Conservation (phyloP, 768 basidiomycete species). For the Phallus indusiatus region DNA sequence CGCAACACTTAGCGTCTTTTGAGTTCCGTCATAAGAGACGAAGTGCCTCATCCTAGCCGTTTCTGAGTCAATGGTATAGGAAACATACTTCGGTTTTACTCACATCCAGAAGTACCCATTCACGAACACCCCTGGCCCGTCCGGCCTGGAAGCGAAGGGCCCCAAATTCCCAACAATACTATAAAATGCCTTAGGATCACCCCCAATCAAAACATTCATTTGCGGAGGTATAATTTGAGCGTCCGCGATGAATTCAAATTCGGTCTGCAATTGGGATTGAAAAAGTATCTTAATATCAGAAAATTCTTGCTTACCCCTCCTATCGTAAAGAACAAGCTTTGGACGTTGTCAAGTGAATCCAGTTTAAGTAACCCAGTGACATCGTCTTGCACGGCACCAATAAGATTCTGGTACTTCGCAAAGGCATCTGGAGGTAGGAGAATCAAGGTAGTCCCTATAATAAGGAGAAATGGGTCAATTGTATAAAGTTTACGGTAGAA, state of each 20-base stretch:
- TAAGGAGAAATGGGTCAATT: neutral
- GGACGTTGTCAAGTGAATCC: constrained; percentile 35
- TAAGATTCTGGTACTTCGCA: constrained; percentile 45
- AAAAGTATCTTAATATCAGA: neutral
- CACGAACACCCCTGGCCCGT: too few relatives aligned
- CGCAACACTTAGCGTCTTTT: too few relatives aligned
- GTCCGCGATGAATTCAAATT: constrained; percentile 42
- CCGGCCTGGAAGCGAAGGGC: too few relatives aligned
- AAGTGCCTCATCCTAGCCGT: too few relatives aligned
- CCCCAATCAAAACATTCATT: constrained; percentile 49
- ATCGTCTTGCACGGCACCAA: constrained; percentile 41
- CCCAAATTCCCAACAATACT: constrained; percentile 19
- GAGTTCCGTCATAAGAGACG: too few relatives aligned
- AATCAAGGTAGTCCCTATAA: constrained; percentile 1
- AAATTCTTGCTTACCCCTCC: constrained; percentile 24
- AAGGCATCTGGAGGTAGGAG: constrained; percentile 34
- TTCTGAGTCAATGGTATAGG: too few relatives aligned
- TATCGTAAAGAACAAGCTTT: constrained; percentile 46
- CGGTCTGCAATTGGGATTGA: too few relatives aligned
- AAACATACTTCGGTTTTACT: too few relatives aligned
- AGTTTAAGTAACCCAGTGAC: constrained; percentile 46
- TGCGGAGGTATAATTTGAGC: constrained; percentile 63
- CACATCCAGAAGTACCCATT: too few relatives aligned
- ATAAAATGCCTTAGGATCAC: constrained; percentile 40
- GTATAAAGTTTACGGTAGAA: neutral